Evolutionary conservation across 306 rosid species (phyloP).

Genomic region (Ceratonia siliqua): DNA sequence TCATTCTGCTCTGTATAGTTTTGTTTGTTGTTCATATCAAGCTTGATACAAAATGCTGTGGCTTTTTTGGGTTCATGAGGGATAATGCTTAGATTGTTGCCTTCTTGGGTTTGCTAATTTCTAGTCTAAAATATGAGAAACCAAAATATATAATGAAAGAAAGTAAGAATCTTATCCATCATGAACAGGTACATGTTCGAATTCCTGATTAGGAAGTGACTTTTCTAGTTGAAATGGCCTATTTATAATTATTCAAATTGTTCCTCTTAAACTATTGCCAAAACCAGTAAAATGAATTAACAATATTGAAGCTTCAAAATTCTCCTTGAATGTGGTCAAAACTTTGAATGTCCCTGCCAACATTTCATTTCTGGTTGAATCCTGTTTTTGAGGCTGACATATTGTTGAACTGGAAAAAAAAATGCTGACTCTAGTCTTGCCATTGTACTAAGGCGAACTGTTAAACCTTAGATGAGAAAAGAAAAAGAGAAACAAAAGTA

Average conservation of each 20-base stretch:
- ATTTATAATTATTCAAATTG: neutral
- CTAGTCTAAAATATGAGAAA: neutral
- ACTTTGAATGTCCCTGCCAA: neutral
- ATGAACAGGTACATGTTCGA: neutral
- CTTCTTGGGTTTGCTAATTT: neutral
- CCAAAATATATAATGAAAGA: neutral
- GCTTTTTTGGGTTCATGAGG: neutral
- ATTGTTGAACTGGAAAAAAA: neutral
- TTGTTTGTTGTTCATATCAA: neutral
- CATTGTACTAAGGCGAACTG: neutral
- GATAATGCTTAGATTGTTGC: neutral
- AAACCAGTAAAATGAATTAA: neutral
- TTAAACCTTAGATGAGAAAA: neutral
- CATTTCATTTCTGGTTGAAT: neutral
- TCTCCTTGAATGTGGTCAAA: neutral
- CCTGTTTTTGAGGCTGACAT: neutral
- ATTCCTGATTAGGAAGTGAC: neutral
- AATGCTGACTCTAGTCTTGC: conserved; percentile 6
- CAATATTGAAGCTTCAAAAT: neutral
- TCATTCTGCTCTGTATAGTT: neutral
- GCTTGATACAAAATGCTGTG: neutral
- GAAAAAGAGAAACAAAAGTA: neutral
- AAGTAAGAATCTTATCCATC: neutral
- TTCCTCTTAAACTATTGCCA: neutral
- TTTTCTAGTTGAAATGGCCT: neutral